These are phyloP conservation scores for Fusarium nurragi DNA, from an alignment of 2,329 filamentous ascomycete genomes.

Conservation along the genomic window DNA sequence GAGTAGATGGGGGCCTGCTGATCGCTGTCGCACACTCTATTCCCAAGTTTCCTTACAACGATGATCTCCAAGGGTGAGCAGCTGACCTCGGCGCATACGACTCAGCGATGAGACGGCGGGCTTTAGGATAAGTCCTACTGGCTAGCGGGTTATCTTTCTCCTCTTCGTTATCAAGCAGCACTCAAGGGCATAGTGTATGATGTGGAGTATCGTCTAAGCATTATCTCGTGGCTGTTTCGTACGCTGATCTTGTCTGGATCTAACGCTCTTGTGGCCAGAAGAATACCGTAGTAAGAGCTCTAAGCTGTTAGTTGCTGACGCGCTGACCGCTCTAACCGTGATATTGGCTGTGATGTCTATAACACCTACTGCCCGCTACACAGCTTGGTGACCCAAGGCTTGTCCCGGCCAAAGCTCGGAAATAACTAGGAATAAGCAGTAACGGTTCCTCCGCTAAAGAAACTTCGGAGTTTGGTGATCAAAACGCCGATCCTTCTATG, in stretches of 20 bases:
- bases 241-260: slow-evolving; percentile 7
- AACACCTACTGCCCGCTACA: neutral
- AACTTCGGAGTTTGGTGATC: slow-evolving; percentile 2
- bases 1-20: slow-evolving; percentile 26
- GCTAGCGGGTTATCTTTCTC: neutral
- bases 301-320: slow-evolving; percentile 1
- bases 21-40: slow-evolving; percentile 9
- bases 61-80: slow-evolving; percentile 14
- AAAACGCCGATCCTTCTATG: slow-evolving; percentile 9
- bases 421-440: slow-evolving; percentile 9
- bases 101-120: neutral
- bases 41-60: neutral
- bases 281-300: neutral
- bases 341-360: neutral
- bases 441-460: slow-evolving; percentile 4
- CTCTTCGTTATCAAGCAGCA: neutral
- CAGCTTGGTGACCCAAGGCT: neutral
- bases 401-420: neutral
- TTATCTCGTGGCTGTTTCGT: slow-evolving; percentile 16
- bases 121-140: neutral
- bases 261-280: neutral
- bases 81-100: slow-evolving; percentile 21
- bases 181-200: neutral
- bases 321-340: neutral
- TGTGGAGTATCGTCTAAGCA: slow-evolving; percentile 7